Evolutionary conservation across 2,329 filamentous ascomycete species (phyloP), one percentile per base, ranked within the genome.

Genomic region (Penicillium brasilianum): DNA sequence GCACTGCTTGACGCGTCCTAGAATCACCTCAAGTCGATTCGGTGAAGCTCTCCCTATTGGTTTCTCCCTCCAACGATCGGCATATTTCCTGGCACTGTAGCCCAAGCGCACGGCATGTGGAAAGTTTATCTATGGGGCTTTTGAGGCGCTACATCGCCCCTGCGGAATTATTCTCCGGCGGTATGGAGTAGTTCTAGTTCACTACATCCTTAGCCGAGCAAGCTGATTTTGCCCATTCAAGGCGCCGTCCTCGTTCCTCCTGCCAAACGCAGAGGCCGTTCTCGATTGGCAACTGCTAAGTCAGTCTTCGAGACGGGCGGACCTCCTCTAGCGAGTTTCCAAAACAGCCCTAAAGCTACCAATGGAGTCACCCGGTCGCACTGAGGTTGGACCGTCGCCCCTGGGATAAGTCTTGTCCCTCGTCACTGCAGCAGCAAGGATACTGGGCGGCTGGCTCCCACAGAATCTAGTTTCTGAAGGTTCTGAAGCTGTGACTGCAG

Each of bases 91-190:
- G 25, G 22, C 1, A 8, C 5, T 14, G 22, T 22, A n/a, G 44
- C 7, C 25, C 22, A 11, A 43, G 39, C 18, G 18, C 39, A 43
- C 18, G 39, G 44, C 25, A 48, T n/a, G 44, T 30, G 22, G 44
- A 48, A 48, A 48, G 43, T 46, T 13, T 28, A 46, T 46, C 22
- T 28, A 46, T 46, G 43, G 22, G 43, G 43, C 13, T 13, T 11
- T 46, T 28, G 44, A 48, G 25, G 44, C 22, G 25, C 22, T 22
- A 25, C 20, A 25, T 25, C 4, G 41, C 22, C 22, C 14, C 22
- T 30, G 25, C 44, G 44, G 44, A 48, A n/a, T 30, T n/a, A n/a
- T 30, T 48, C 22, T 48, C 44, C 44, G 44, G 44, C 44, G 44
- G 25, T 30, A 48, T 30, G 44, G 14, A n/a, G 44, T 11, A 30